Evolutionary conservation across 2,329 filamentous ascomycete genomes (phyloP).

Genomic region (Penicillium sp.): DNA sequence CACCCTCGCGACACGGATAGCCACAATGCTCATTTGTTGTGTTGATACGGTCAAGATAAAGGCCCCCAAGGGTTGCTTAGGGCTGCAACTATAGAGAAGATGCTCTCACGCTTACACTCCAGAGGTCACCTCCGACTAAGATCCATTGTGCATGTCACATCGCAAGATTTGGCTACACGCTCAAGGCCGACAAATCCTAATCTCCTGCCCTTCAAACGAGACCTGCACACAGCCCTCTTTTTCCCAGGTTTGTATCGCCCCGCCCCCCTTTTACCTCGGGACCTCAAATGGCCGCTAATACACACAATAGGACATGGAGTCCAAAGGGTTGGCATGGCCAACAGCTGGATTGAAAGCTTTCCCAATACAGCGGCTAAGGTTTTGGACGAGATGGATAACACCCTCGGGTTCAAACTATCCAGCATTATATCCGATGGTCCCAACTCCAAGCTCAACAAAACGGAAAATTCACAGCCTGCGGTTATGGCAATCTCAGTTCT

Average conservation of each 20-base stretch:
- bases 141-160: not conserved
- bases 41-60: constrained; percentile 13
- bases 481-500: constrained; percentile 94
- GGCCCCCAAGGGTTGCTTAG: constrained; percentile 14
- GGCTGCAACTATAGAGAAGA: constrained; percentile 15
- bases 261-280: not conserved
- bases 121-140: not conserved
- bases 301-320: constrained; percentile 72
- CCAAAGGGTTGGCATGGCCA: constrained; percentile 83
- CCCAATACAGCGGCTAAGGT: constrained; percentile 72
- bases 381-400: constrained; percentile 79
- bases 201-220: constrained; percentile 6
- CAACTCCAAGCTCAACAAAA: constrained; percentile 71
- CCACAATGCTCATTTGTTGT: constrained; percentile 21
- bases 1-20: not conserved
- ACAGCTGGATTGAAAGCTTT: constrained; percentile 82
- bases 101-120: constrained; percentile 15
- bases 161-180: not conserved
- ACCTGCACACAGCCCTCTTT: constrained; percentile 46
- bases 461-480: constrained; percentile 85
- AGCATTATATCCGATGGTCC: constrained; percentile 76
- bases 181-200: not conserved
- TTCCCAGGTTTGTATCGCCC: constrained; percentile 41
- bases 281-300: constrained; percentile 9
- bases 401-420: constrained; percentile 71